Percentiles rank a stretch among this genome's conserved stretches.
Evolutionary conservation across 768 basidiomycete genomes (phyloP).

Genomic region (Suillus spraguei): DNA sequence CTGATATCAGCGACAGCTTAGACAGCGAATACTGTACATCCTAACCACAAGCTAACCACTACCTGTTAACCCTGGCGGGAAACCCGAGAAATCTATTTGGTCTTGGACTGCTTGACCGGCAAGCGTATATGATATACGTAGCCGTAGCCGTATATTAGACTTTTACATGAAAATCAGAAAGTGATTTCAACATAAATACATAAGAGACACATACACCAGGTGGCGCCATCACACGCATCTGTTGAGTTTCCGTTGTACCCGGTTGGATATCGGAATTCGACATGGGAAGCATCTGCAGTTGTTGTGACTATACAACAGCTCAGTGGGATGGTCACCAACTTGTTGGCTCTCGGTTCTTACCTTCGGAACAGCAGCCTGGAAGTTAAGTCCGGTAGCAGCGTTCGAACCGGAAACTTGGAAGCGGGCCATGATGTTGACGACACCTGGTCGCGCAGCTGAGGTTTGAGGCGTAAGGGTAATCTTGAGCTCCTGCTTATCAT

Average conservation of each 20-base stretch:
- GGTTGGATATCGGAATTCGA: constrained; percentile 79
- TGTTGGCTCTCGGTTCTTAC: constrained; percentile 40
- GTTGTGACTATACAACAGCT: constrained; percentile 74
- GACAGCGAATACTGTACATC: constrained; percentile 25
- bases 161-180: constrained; percentile 32
- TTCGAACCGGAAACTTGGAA: constrained; percentile 71
- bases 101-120: constrained; percentile 78
- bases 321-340: constrained; percentile 5
- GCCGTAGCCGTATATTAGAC: constrained; percentile 81
- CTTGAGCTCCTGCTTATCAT: constrained; percentile 88
- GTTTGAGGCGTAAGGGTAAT: constrained; percentile 90
- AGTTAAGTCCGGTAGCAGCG: constrained; percentile 68
- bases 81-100: constrained; percentile 92
- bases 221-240: constrained; percentile 90
- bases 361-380: constrained; percentile 98
- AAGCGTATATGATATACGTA: constrained; percentile 80
- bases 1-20: constrained; percentile 14
- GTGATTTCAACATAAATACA: constrained; percentile 12
- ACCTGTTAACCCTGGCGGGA: constrained; percentile 75
- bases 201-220: constrained; percentile 63
- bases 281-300: constrained; percentile 98
- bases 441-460: constrained; percentile 76
- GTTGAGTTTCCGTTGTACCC: constrained; percentile 88
- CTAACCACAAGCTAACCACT: constrained; percentile 19
- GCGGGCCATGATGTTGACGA: constrained; percentile 87